Evolutionary conservation across 306 rosid genomes (phyloP).

Genomic region (Aeschynomene evenia): DNA sequence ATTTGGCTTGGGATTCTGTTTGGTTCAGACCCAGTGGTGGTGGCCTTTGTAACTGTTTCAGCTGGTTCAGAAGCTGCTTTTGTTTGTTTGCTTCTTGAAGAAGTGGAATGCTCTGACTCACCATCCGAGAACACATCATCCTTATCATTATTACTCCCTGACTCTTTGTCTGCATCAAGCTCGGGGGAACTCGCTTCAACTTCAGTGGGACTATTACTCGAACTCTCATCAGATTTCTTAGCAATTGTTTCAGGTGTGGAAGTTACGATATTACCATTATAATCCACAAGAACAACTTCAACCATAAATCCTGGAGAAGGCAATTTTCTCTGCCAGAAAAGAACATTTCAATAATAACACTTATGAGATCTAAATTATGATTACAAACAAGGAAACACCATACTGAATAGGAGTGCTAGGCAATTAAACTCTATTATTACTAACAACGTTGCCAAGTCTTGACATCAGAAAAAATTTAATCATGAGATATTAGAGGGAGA

Average conservation of each 20-base stretch:
- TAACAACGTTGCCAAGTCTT: constrained; percentile 1
- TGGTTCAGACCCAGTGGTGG: constrained; percentile 47
- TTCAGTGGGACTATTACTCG: constrained; percentile 47
- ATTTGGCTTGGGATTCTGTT: constrained; percentile 47
- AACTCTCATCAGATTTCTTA: constrained; percentile 62
- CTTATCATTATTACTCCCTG: constrained; percentile 46
- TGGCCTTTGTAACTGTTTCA: constrained; percentile 35
- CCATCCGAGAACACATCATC: constrained; percentile 92
- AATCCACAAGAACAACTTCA: constrained; percentile 82
- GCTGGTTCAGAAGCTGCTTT: constrained; percentile 46
- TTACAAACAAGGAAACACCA: neutral
- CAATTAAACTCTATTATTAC: neutral
- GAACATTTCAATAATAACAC: constrained; percentile 5
- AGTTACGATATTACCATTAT: constrained; percentile 41
- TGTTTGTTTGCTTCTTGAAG: constrained; percentile 64
- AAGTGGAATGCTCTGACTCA: constrained; percentile 65
- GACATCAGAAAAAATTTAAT: neutral
- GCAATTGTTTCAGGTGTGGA: constrained; percentile 47
- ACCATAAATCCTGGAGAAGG: constrained; percentile 97
- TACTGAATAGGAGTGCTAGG: constrained; percentile 19
- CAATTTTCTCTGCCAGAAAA: constrained; percentile 76
- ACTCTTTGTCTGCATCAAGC: constrained; percentile 41
- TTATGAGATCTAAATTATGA: constrained; percentile 15
- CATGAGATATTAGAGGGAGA: neutral
- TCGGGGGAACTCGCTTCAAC: constrained; percentile 39